phyloP scores from a whole-genome alignment of 2,329 filamentous ascomycete genomes.

The Cladosporium austrohemisphaericum region DNA sequence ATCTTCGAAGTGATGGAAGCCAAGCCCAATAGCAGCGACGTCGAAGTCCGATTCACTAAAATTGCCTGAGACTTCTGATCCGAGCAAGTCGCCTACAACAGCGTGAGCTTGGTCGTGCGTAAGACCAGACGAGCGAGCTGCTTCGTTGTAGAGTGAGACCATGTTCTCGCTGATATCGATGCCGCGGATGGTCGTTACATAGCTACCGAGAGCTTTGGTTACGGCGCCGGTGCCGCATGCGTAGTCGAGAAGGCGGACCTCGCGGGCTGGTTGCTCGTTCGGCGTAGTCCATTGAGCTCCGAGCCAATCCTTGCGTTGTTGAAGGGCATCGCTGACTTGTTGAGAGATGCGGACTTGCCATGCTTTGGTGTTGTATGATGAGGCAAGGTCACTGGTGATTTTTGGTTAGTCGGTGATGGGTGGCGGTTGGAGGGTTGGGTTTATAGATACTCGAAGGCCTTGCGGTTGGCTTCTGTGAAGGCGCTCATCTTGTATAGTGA shows the following conservation, averaged over 20 bases:
- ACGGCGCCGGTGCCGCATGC: slow-evolving; percentile 34
- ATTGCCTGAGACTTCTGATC: slow-evolving; percentile 23
- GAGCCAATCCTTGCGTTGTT: slow-evolving; percentile 28
- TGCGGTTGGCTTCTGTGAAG: slow-evolving; percentile 34
- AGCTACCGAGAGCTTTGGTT: slow-evolving; percentile 29
- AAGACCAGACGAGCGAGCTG: slow-evolving; percentile 20
- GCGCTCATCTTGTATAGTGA: slow-evolving; percentile 32
- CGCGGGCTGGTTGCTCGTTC: slow-evolving; percentile 6
- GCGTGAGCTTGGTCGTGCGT: slow-evolving; percentile 26
- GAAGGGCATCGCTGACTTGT: slow-evolving; percentile 29
- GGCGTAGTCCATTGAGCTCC: slow-evolving; percentile 25
- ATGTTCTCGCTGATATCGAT: slow-evolving; percentile 33
- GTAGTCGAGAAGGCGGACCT: slow-evolving; percentile 32
- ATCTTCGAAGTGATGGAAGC: slow-evolving; percentile 44
- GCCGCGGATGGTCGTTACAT: slow-evolving; percentile 30
- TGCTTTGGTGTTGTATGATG: slow-evolving; percentile 30
- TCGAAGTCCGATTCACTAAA: slow-evolving; percentile 38
- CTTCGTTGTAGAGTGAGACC: slow-evolving; percentile 31
- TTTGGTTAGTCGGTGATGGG: slow-evolving; percentile 1
- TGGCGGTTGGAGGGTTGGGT: not conserved
- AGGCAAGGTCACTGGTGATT: slow-evolving; percentile 28
- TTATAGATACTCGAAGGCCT: slow-evolving; percentile 30
- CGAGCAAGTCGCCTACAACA: slow-evolving; percentile 36
- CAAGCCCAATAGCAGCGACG: slow-evolving; percentile 41
- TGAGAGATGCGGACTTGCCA: slow-evolving; percentile 31